Evolutionary conservation across 1,284 basidiomycete genomes (phyloP).

Genomic region (Sutorius eximius): DNA sequence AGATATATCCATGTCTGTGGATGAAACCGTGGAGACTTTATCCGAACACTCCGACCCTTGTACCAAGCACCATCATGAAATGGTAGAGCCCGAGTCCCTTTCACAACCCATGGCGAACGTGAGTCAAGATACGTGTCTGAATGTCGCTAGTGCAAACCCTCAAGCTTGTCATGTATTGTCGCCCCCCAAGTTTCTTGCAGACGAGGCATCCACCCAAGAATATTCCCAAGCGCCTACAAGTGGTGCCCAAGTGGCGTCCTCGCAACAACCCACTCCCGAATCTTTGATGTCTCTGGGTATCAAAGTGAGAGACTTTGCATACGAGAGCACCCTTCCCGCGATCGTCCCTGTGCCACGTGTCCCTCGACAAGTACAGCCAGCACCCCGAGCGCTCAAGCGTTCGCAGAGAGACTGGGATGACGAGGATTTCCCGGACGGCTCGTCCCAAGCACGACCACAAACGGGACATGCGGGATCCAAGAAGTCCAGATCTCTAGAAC

Average conservation of each 20-base stretch:
- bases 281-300: conserved; percentile 49
- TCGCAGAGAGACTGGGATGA: conserved; percentile 31
- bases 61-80: conserved; percentile 9
- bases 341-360: conserved; percentile 46
- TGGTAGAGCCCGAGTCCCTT: conserved; percentile 18
- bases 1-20: conserved; percentile 6
- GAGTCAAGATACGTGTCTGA: conserved; percentile 32
- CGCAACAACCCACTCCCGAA: conserved; percentile 39
- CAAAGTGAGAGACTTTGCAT: conserved; percentile 72
- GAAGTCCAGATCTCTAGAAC: conserved; percentile 39
- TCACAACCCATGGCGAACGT: conserved; percentile 29
- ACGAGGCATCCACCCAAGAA: conserved; percentile 7
- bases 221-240: conserved; percentile 20
- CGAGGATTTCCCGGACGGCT: conserved; percentile 18
- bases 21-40: conserved; percentile 1
- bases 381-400: conserved; percentile 41
- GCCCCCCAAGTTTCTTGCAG: conserved; percentile 23
- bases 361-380: conserved; percentile 48
- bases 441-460: conserved; percentile 4
- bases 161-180: conserved; percentile 28
- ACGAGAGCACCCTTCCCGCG: conserved; percentile 62
- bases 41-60: background rate
- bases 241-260: conserved; percentile 4
- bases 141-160: conserved; percentile 26
- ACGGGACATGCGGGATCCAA: conserved; percentile 17